Conservation (phyloP, 2,329 filamentous ascomycete genomes). For the Aurifilum marmelostoma region DNA sequence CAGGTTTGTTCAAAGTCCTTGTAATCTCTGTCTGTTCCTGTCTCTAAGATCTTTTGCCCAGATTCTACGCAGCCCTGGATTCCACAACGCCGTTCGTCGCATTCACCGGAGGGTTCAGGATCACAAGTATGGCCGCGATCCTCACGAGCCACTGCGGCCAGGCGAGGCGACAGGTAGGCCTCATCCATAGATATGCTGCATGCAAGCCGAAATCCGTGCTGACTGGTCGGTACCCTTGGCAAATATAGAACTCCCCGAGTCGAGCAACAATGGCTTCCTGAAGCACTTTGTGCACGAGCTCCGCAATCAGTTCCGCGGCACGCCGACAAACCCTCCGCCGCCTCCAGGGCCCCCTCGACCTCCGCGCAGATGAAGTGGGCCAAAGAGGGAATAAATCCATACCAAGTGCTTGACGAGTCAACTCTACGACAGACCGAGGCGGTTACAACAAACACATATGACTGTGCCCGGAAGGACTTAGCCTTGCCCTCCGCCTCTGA, state of each 20-base stretch:
- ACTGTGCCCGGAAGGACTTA: background rate
- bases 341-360: conserved; percentile 13
- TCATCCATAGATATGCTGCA: background rate
- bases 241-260: conserved; percentile 29
- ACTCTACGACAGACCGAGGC: background rate
- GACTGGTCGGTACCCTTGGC: background rate
- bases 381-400: background rate
- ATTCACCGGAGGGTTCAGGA: conserved; percentile 57
- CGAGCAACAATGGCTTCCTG: conserved; percentile 44
- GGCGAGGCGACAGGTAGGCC: conserved; percentile 55
- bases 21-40: background rate
- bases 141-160: conserved; percentile 52
- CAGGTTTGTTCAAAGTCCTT: conserved; percentile 24
- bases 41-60: conserved; percentile 32
- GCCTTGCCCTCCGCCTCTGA: background rate
- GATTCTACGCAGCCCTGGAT: conserved; percentile 55
- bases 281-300: conserved; percentile 56
- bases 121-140: conserved; percentile 51
- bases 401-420: no score
- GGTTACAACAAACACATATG: background rate
- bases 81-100: conserved; percentile 56
- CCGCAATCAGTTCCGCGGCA: conserved; percentile 53
- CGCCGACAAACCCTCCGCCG: conserved; percentile 44
- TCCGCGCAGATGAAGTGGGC: conserved; percentile 21
- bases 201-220: background rate